A percentile compares a stretch with the other conserved stretches of the same genome.
phyloP scores from a whole-genome alignment of 495 filamentous ascomycete genomes.

The Daldinia decipiens region DNA sequence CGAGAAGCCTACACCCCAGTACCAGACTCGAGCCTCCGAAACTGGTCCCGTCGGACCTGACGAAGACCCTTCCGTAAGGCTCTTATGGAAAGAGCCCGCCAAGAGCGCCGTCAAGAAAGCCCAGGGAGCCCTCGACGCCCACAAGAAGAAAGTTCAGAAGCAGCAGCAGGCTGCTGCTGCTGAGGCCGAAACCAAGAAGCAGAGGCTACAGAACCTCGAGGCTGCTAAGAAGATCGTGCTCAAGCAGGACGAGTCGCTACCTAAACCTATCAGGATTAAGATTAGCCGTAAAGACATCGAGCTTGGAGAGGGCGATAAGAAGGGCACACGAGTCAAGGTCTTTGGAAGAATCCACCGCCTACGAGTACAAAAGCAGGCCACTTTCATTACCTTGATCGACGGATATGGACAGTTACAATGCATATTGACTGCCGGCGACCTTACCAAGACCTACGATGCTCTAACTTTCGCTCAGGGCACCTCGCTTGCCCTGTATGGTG shows the following conservation, averaged over 20 bases:
- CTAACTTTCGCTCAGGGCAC: conserved; percentile 89
- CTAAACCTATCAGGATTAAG: conserved; percentile 78
- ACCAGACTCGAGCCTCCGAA: conserved; percentile 73
- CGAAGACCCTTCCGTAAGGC: conserved; percentile 60
- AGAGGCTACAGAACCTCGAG: conserved; percentile 70
- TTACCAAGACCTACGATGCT: conserved; percentile 93
- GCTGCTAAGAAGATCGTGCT: conserved; percentile 87
- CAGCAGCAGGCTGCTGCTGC: conserved; percentile 72
- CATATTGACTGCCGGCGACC: conserved; percentile 76
- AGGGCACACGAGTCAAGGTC: conserved; percentile 83
- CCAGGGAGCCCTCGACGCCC: conserved; percentile 72
- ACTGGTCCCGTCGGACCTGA: conserved; percentile 71
- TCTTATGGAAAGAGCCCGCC: conserved; percentile 83
- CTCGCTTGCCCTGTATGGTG: conserved; percentile 85
- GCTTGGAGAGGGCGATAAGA: conserved; percentile 69
- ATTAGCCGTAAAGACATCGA: conserved; percentile 75
- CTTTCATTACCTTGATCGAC: conserved; percentile 88
- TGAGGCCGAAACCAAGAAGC: conserved; percentile 77
- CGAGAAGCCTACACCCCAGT: conserved; percentile 66
- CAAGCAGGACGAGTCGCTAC: conserved; percentile 81
- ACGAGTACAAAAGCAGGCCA: conserved; percentile 83
- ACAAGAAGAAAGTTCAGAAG: conserved; percentile 82
- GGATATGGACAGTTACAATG: conserved; percentile 93
- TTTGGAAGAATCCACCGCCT: conserved; percentile 87
- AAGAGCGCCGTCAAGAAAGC: conserved; percentile 88